Conservation (phyloP, 495 filamentous ascomycete species). For the Physcia stellaris region DNA sequence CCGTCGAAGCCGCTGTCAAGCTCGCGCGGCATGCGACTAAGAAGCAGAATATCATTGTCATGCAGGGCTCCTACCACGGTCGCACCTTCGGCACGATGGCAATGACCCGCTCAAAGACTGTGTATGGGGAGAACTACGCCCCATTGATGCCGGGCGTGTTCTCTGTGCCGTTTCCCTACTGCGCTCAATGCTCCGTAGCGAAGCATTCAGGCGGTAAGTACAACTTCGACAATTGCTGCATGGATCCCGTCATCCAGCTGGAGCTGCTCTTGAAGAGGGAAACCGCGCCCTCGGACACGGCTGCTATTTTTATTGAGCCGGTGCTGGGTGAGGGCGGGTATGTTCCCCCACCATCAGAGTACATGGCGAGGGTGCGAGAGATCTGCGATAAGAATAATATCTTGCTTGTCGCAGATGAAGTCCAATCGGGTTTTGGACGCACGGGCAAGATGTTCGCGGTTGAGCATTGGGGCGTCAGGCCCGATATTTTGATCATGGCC, state of each 20-base stretch:
- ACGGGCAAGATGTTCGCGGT: slow-evolving; percentile 12
- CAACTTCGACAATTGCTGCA: slow-evolving; percentile 14
- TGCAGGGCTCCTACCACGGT: slow-evolving; percentile 14
- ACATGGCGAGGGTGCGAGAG: slow-evolving; percentile 22
- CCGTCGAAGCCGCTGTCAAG: slow-evolving; percentile 45
- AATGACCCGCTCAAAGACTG: slow-evolving; percentile 13
- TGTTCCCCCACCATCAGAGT: slow-evolving; percentile 25
- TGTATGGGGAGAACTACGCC: slow-evolving; percentile 15
- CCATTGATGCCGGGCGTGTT: slow-evolving; percentile 17
- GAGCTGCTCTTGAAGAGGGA: slow-evolving; percentile 10
- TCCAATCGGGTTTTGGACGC: slow-evolving; percentile 12
- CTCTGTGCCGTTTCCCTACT: slow-evolving; percentile 9
- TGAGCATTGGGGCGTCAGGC: slow-evolving; percentile 10
- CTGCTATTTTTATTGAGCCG: slow-evolving; percentile 12
- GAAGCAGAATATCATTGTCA: slow-evolving; percentile 13
- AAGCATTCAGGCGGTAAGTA: slow-evolving; percentile 1
- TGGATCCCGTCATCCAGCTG: slow-evolving; percentile 10
- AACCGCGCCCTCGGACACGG: slow-evolving; percentile 8
- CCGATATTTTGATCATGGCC: slow-evolving; percentile 10
- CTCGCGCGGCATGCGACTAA: slow-evolving; percentile 29
- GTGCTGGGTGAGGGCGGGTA: slow-evolving; percentile 19
- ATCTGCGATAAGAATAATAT: slow-evolving; percentile 29
- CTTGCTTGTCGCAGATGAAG: slow-evolving; percentile 31
- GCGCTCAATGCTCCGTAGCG: slow-evolving; percentile 8
- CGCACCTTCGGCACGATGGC: slow-evolving; percentile 14